phyloP scores from a whole-genome alignment of 345 rosid species.

The Sapria himalayana region DNA sequence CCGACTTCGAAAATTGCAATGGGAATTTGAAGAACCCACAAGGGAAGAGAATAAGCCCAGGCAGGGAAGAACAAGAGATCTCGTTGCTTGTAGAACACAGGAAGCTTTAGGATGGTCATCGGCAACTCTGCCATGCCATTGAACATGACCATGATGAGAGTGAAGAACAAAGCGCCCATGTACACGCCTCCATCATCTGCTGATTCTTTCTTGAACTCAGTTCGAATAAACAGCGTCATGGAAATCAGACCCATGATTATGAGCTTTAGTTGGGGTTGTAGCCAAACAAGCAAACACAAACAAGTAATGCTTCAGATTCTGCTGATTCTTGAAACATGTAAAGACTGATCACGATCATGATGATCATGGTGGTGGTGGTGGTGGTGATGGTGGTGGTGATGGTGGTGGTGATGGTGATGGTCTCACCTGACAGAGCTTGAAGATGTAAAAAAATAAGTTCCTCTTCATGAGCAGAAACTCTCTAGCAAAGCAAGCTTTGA shows the following conservation, averaged over 20 bases:
- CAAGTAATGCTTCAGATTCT: conserved; percentile 12
- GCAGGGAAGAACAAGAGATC: conserved; percentile 56
- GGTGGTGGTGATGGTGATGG: too few species aligned
- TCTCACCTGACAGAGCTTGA: conserved; percentile 43
- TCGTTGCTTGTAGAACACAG: conserved; percentile 72
- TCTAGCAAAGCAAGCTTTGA: conserved; percentile 31
- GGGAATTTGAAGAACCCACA: conserved; percentile 71
- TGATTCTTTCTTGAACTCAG: conserved; percentile 11
- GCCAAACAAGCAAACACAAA: conserved; percentile 13
- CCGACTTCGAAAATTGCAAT: conserved; percentile 41
- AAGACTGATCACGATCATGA: too few species aligned
- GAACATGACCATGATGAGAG: conserved; percentile 29
- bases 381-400: too few species aligned
- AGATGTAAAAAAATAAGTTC: conserved; percentile 26
- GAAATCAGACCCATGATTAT: conserved; percentile 13
- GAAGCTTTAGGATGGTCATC: conserved; percentile 63
- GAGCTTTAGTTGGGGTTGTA: conserved; percentile 13
- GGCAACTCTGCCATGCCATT: conserved; percentile 55
- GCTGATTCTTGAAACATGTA: conserved; percentile 12
- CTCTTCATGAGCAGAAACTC: conserved; percentile 44
- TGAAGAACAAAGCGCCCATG: conserved; percentile 45
- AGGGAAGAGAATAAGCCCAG: conserved; percentile 60
- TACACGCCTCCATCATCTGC: conserved; percentile 28
- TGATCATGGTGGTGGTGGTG: too few species aligned
- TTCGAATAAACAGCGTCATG: conserved; percentile 16